Conservation (phyloP, 352 stramenopile species). For the Phytophthora kernoviae region DNA sequence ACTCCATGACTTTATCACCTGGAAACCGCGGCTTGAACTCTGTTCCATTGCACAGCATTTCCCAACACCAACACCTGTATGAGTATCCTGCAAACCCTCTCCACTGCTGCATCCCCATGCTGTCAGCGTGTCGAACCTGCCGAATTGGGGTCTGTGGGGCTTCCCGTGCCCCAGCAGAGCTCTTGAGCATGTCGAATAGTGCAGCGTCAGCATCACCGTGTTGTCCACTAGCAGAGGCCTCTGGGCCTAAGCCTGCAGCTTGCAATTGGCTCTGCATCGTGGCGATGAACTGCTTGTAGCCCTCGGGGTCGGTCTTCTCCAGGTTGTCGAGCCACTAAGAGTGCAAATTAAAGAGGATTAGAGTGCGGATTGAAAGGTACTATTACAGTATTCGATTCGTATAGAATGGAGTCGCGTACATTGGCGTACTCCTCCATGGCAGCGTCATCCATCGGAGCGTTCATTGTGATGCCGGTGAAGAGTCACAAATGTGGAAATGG, state of each 20-base stretch:
- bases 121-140: too few species aligned
- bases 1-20: slow-evolving; percentile 76
- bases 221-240: neutral
- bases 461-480: slow-evolving; percentile 16
- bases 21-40: slow-evolving; percentile 70
- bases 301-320: slow-evolving; percentile 67
- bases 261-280: slow-evolving; percentile 70
- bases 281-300: slow-evolving; percentile 65
- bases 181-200: slow-evolving; percentile 67
- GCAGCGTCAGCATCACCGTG: slow-evolving; percentile 35
- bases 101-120: too few species aligned
- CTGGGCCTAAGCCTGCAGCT: slow-evolving; percentile 18
- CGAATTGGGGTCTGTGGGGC: slow-evolving; percentile 9
- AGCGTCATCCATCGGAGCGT: slow-evolving; percentile 53
- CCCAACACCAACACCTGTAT: neutral
- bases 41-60: slow-evolving; percentile 12
- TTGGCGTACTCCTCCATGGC: slow-evolving; percentile 77
- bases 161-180: slow-evolving; percentile 14
- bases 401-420: slow-evolving; percentile 35
- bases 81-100: slow-evolving; percentile 1
- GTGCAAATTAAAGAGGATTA: slow-evolving; percentile 4
- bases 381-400: neutral
- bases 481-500: slow-evolving; percentile 29
- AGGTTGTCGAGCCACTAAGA: slow-evolving; percentile 74
- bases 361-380: neutral